Conservation (phyloP, 192 early-diverging fungal species). For the Spizellomyces punctatus region DNA sequence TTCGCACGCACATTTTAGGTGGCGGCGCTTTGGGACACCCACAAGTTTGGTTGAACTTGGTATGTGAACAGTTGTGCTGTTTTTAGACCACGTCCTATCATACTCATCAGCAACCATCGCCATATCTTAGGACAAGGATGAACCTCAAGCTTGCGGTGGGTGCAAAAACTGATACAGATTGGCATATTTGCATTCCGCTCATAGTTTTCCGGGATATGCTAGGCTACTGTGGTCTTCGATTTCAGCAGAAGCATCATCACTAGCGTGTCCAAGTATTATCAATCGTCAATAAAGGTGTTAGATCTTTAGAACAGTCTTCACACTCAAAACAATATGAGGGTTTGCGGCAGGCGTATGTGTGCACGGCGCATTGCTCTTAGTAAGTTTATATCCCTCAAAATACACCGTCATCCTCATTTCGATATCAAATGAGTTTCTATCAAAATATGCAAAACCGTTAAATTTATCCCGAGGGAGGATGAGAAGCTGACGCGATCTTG, state of each 20-base stretch:
- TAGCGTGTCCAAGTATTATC: neutral
- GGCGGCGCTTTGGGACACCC: constrained; percentile 93
- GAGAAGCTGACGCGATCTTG: neutral
- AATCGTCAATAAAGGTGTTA: neutral
- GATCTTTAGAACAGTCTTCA: no score
- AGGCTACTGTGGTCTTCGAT: constrained; percentile 69
- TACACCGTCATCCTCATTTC: neutral
- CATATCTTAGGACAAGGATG: constrained; percentile 52
- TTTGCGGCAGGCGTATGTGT: neutral
- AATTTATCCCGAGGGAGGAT: neutral
- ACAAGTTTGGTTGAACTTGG: constrained; percentile 92
- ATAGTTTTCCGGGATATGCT: neutral
- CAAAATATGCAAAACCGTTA: neutral
- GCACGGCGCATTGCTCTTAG: neutral
- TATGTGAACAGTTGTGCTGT: constrained; percentile 29
- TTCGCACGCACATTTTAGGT: constrained; percentile 39
- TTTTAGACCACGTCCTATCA: neutral
- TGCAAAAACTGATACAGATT: neutral
- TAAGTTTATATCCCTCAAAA: neutral
- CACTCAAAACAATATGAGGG: no score
- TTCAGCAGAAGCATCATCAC: constrained; percentile 73
- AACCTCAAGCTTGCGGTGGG: constrained; percentile 73
- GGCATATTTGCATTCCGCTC: no score
- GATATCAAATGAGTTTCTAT: neutral
- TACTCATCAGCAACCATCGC: neutral